Base-by-base conservation (phyloP, 352 stramenopile genomes). In the Thraustochytrium sp. region DNA sequence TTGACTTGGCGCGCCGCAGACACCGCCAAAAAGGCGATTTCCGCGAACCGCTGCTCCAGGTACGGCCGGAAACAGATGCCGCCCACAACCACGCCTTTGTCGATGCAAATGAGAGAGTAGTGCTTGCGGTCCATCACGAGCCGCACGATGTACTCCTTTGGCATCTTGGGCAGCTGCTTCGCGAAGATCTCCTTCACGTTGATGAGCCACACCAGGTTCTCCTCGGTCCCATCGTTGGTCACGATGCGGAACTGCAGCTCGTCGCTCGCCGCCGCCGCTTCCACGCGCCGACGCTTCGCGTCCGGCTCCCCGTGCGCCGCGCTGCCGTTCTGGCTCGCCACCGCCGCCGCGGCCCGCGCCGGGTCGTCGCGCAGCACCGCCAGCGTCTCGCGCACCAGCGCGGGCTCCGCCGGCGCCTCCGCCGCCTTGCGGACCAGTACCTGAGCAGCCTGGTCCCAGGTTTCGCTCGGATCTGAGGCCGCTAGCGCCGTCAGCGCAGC, bases 11-110 rank as follows among this genome's bases (percentile, higher is more conserved):
- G 96, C 85, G 99, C 95, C 13, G 89, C 93, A 0, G 95, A 95
- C 77, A 99, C 97, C 18, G 96, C 97, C 85, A 96, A 98, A 87
- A 99, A 99, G 3, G 96, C 97, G 88, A 99, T 99, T 85, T 99
- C 97, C n/a, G 93, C 96, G 89, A 99, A 99, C 59, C 94, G 88
- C 82, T 98, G 91, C 36, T 91, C 89, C 36, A 92, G 86, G 86
- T 98, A 99, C 26, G 94, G 92, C 3, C 96, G 90, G 87, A 99
- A 99, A 86, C 95, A 99, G 84, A 99, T 99, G 31, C 96, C 97
- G 26, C 96, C 97, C 75, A 99, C 96, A 23, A 98, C 93, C n/a
- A 90, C 87, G 68, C 89, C 90, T 76, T 96, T 94, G 88, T 97
- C 96, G 3, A 96, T 87, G 48, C 97, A 92, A 34, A 97, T 89